Evolutionary conservation across 345 rosid species (phyloP).

Genomic region (Sonneratia alba): DNA sequence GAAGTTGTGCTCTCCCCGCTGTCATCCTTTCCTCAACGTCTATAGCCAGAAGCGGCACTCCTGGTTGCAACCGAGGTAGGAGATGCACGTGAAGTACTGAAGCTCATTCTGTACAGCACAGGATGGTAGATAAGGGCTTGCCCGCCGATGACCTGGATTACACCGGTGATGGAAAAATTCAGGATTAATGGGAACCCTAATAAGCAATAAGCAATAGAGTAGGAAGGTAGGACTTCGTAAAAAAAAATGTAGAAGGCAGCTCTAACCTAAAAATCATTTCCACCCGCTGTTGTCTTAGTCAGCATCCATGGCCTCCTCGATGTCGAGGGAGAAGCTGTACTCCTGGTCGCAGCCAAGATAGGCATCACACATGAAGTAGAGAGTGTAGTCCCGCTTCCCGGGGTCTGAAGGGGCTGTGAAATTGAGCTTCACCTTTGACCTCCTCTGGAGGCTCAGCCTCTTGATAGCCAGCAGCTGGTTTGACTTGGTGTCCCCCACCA

Average conservation of each 20-base stretch:
- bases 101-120: too few species aligned
- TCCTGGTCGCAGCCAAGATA: slow-evolving; percentile 91
- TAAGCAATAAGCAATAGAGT: too few species aligned
- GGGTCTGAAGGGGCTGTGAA: slow-evolving; percentile 60
- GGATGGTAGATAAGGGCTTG: too few species aligned
- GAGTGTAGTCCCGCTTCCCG: slow-evolving; percentile 50
- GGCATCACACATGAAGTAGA: slow-evolving; percentile 84
- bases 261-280: neutral
- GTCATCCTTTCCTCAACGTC: slow-evolving; percentile 30
- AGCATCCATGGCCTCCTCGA: slow-evolving; percentile 31
- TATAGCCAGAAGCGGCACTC: slow-evolving; percentile 49
- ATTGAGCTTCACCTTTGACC: slow-evolving; percentile 66
- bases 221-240: too few species aligned
- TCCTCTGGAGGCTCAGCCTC: slow-evolving; percentile 73
- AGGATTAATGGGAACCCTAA: too few species aligned
- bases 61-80: slow-evolving; percentile 79
- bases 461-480: slow-evolving; percentile 85
- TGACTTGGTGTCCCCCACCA: slow-evolving; percentile 69
- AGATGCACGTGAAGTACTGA: slow-evolving; percentile 68
- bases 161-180: too few species aligned
- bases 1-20: neutral
- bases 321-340: slow-evolving; percentile 49
- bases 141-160: too few species aligned
- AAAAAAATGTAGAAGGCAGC: too few species aligned
- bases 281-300: slow-evolving; percentile 14